phyloP scores from a whole-genome alignment of 2,329 filamentous ascomycete species.

The Alternaria brassicae region DNA sequence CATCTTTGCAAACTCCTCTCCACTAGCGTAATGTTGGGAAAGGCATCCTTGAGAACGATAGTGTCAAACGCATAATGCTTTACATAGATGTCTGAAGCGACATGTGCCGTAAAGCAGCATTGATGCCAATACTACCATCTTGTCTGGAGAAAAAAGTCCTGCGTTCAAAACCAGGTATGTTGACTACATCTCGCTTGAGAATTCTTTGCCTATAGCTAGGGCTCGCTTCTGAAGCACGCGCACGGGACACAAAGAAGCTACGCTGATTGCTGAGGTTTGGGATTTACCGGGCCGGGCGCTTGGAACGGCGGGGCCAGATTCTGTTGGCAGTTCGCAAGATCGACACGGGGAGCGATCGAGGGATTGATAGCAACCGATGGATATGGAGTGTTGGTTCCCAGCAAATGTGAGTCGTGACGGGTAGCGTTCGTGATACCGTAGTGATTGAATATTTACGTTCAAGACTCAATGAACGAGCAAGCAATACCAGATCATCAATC shows the following conservation, averaged over 20 bases:
- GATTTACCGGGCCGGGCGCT: conserved; percentile 13
- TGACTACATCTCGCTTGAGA: conserved; percentile 11
- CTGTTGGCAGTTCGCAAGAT: not conserved
- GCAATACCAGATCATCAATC: not conserved
- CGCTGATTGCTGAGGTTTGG: conserved; percentile 22
- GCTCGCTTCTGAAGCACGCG: not conserved
- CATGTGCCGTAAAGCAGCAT: not conserved
- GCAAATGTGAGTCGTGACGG: too few relatives aligned
- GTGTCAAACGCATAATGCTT: not conserved
- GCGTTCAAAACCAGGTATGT: conserved; percentile 10
- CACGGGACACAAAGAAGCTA: conserved; percentile 13
- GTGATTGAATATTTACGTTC: too few relatives aligned
- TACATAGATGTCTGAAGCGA: not conserved
- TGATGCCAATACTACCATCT: conserved; percentile 6
- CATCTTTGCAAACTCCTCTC: not conserved
- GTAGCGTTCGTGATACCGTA: not conserved
- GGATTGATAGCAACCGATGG: not conserved
- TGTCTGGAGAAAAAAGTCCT: conserved; percentile 7
- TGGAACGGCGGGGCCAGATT: not conserved
- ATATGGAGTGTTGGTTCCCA: not conserved
- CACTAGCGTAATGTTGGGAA: not conserved
- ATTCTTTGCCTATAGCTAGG: conserved; percentile 13
- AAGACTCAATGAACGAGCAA: not conserved
- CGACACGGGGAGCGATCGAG: not conserved
- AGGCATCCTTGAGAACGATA: not conserved